Percentiles rank a stretch among this genome's conserved stretches.
These are phyloP conservation scores for Fragaria ananassa DNA, from an alignment of 306 rosid genomes.

Conservation along the genomic window DNA sequence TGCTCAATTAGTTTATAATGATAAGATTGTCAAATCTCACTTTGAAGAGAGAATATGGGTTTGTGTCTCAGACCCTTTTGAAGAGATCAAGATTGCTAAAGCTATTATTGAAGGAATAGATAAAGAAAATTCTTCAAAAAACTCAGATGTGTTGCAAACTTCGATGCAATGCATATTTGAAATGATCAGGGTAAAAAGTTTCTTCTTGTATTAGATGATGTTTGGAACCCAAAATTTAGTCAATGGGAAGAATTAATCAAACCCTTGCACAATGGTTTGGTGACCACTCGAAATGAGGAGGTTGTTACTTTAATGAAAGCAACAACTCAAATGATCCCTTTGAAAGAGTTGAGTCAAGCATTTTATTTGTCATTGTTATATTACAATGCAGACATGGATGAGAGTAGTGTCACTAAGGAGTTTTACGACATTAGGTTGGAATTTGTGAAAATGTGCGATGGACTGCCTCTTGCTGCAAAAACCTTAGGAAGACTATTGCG, in stretches of 20 bases:
- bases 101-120: not conserved
- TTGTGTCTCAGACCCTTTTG: slow-evolving; percentile 3
- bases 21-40: too few relatives aligned
- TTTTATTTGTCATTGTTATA: too few relatives aligned
- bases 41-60: not conserved
- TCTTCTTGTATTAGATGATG: slow-evolving; percentile 24
- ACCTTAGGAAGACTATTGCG: too few relatives aligned
- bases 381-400: too few relatives aligned
- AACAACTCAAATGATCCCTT: not conserved
- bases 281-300: slow-evolving; percentile 10
- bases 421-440: too few relatives aligned
- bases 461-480: too few relatives aligned
- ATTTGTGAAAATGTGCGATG: too few relatives aligned
- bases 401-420: too few relatives aligned
- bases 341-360: not conserved
- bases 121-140: too few relatives aligned
- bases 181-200: not conserved
- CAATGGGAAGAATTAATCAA: slow-evolving; percentile 1
- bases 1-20: too few relatives aligned
- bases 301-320: not conserved
- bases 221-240: not conserved
- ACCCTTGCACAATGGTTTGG: not conserved
- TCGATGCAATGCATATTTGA: not conserved
- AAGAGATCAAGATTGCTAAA: not conserved
- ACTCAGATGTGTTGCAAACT: not conserved